Percentiles rank a stretch among this genome's conserved stretches.
Evolutionary conservation across 805 yeast species (phyloP).

Genomic region (Metschnikowia peoriensis): DNA sequence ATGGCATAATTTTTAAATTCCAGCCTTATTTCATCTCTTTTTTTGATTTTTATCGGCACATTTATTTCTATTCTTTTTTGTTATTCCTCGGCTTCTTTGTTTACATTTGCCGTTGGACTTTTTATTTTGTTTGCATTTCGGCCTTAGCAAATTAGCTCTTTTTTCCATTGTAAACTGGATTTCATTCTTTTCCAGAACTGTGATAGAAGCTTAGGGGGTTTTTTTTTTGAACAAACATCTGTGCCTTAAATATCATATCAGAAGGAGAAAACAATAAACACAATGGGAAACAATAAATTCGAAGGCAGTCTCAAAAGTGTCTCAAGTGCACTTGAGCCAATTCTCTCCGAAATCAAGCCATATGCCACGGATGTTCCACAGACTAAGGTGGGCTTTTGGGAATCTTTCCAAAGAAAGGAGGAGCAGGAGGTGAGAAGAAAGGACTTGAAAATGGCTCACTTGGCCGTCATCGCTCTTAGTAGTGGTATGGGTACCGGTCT

Average conservation of each 20-base stretch:
- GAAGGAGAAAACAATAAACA: background rate
- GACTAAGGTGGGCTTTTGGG: constrained; percentile 12
- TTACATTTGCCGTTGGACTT: background rate
- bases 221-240: background rate
- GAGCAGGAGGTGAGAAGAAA: constrained; percentile 11
- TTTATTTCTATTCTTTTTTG: background rate
- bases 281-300: constrained; percentile 6
- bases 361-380: constrained; percentile 8
- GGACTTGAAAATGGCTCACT: constrained; percentile 25
- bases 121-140: background rate
- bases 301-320: constrained; percentile 6
- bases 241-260: background rate
- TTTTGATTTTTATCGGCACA: background rate
- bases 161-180: background rate
- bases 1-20: background rate
- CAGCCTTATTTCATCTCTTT: background rate
- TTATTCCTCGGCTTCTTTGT: background rate
- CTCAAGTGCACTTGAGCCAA: constrained; percentile 15
- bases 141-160: background rate
- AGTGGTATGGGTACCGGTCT: constrained; percentile 44
- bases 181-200: background rate
- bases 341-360: constrained; percentile 16
- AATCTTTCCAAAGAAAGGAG: constrained; percentile 16
- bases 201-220: background rate
- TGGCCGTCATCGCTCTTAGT: constrained; percentile 33